Evolutionary conservation across 2,329 filamentous ascomycete genomes (phyloP).

Genomic region (Aspergillus unguis): DNA sequence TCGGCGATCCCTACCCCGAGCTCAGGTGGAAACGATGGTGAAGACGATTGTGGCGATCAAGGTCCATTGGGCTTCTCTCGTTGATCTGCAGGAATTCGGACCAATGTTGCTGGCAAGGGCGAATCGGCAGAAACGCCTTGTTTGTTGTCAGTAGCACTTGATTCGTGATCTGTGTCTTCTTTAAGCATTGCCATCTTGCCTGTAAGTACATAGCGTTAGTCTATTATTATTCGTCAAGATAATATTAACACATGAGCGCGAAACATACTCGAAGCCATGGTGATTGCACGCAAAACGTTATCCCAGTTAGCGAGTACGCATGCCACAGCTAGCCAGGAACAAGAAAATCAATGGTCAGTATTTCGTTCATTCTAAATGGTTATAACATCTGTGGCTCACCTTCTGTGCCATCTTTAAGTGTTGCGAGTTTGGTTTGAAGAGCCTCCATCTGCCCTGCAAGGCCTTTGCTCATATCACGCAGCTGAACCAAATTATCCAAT

Average conservation of each 20-base stretch:
- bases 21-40: too few species aligned
- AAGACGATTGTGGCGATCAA: not conserved
- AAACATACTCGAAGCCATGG: conserved; percentile 60
- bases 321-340: conserved; percentile 52
- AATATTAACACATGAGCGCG: not conserved
- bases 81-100: conserved; percentile 41
- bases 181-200: conserved; percentile 27
- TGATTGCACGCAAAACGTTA: conserved; percentile 61
- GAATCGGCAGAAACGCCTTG: conserved; percentile 71
- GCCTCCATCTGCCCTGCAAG: conserved; percentile 62
- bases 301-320: conserved; percentile 67
- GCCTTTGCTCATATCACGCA: conserved; percentile 60
- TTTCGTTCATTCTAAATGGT: not conserved
- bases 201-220: conserved; percentile 14
- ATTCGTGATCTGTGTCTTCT: conserved; percentile 14
- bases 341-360: conserved; percentile 1
- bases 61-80: conserved; percentile 8
- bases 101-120: conserved; percentile 40
- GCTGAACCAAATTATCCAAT: conserved; percentile 59
- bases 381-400: conserved; percentile 34
- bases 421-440: conserved; percentile 59
- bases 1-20: too few species aligned
- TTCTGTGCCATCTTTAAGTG: conserved; percentile 61
- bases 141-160: conserved; percentile 9
- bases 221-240: not conserved